Base-by-base conservation (phyloP, 441 rosid genomes). In the Jatropha podagrica region DNA sequence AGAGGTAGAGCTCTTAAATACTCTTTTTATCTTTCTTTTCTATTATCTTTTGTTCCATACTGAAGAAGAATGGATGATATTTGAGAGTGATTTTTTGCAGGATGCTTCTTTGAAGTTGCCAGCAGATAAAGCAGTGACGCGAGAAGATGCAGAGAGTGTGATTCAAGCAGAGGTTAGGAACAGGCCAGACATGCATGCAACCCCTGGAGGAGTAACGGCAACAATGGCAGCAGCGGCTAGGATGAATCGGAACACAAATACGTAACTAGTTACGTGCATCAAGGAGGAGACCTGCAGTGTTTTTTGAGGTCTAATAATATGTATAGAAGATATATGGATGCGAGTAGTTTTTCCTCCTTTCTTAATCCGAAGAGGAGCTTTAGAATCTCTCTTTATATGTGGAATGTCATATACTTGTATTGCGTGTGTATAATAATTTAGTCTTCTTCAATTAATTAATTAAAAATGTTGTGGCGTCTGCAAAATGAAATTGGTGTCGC, bases 1-100 rank as follows among this genome's bases (percentile, higher is more conserved):
- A 51, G 78, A 73, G 46, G 89, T 89, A 82, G 51, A 32, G 32
- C 32, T 32, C 32, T 20, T 9, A 7, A 2, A 8, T 18, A 8
- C 44, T 0, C 1, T 38, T 0, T 2, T 3, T 0, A n/a, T 27
- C 5, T 5, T 10, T 1, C 17, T 37, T 7, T 1, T 32, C 17
- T 2, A 18, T 2, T 17, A 17, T 12, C 7, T 8, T 8, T 56
- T 20, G 8, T 6, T 56, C 7, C 7, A 11, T 6, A 4, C n/a
- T 52, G 17, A 17, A 15, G 4, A 58, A 23, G 10, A 58, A 58
- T 58, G 2, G 6, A 12, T 58, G 38, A 59, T 6, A 7, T 26
- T 59, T 26, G 4, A 32, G 2, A 7, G 12, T 55, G 32, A 56
- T 10, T 11, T 58, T 26, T 44, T 4, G 68, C 58, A 72, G 75